These are phyloP conservation scores for Malassezia caprae DNA, from an alignment of 1,284 basidiomycete species.

Conservation along the genomic window DNA sequence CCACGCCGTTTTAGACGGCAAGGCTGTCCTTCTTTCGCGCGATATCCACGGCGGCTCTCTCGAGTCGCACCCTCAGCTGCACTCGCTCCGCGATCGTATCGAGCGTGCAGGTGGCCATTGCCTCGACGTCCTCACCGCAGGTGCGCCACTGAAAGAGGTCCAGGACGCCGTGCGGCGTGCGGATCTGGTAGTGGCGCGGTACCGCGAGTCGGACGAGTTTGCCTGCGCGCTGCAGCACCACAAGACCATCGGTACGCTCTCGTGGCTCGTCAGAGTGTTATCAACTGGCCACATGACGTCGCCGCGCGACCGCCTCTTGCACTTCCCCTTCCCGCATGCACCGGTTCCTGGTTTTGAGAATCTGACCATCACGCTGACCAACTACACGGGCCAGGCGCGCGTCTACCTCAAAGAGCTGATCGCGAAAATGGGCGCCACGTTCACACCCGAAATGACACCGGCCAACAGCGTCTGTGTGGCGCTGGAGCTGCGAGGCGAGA, in stretches of 20 bases:
- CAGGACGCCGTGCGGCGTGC: constrained; percentile 47
- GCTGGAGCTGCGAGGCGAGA: constrained; percentile 66
- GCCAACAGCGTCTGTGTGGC: constrained; percentile 68
- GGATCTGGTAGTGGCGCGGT: constrained; percentile 63
- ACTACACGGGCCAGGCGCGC: constrained; percentile 70
- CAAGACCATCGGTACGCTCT: constrained; percentile 65
- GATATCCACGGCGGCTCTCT: constrained; percentile 21
- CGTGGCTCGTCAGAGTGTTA: constrained; percentile 71
- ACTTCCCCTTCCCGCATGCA: constrained; percentile 55
- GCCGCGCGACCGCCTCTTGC: constrained; percentile 60
- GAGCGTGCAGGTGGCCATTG: constrained; percentile 8
- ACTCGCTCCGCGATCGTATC: constrained; percentile 11
- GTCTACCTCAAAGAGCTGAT: constrained; percentile 78
- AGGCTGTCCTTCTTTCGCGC: constrained; percentile 24
- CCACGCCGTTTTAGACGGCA: constrained; percentile 18
- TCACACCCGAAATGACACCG: constrained; percentile 64
- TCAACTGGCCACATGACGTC: constrained; percentile 57
- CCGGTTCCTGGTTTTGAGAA: constrained; percentile 47
- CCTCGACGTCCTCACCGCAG: constrained; percentile 57
- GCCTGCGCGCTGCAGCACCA: constrained; percentile 58
- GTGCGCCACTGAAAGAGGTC: constrained; percentile 21
- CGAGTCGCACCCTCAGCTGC: constrained; percentile 16
- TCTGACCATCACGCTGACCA: constrained; percentile 70
- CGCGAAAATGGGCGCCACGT: constrained; percentile 62
- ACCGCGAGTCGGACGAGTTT: constrained; percentile 61